Evolutionary conservation across 768 basidiomycete species (phyloP), one percentile per base, ranked within the genome.

Genomic region (Astraeus odoratus): DNA sequence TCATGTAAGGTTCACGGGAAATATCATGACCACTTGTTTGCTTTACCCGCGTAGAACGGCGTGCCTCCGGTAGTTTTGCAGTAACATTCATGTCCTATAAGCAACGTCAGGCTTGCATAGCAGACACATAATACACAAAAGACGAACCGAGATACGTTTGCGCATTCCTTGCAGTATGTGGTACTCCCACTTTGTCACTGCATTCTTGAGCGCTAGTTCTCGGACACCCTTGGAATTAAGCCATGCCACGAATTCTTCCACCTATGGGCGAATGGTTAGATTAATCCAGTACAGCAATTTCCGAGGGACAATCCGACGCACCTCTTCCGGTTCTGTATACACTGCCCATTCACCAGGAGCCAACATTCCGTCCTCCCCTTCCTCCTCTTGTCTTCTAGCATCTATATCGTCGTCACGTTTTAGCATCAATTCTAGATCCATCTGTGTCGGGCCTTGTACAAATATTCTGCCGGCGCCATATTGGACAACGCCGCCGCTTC

Each of bases 401-500:
- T 73, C 73, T 23, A 91, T 70, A 39, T 72, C 67, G 8, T 58
- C 60, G 46, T 68, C 67, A 49, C 79, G 69, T 55, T 78, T 74
- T 44, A 75, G 71, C 56, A 88, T 63, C n/a, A 85, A 63, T 47
- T 88, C 83, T 45, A 78, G 53, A 51, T 97, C 96, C 57, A 81
- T 78, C 53, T 83, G 79, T 51, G 83, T 87, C 20, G 90, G 89
- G 0, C 95, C 96, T 64, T 99, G 96, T 23, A 99, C 65, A 61
- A 97, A 96, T 39, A 99, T 58, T 42, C 95, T 72, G 5, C 93
- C 96, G 16, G 92, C 83, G 8, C 92, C 91, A 57, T 90, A 95
- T 61, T 84, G 76, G 23, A 84, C 77, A 23, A 81, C 76, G 3
- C 86, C 87, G 13, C 87, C 87, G 51, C 79, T 81, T 31, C 82